phyloP scores from a whole-genome alignment of 1,139 yeast genomes.

The Blastobotrys aristatus region DNA sequence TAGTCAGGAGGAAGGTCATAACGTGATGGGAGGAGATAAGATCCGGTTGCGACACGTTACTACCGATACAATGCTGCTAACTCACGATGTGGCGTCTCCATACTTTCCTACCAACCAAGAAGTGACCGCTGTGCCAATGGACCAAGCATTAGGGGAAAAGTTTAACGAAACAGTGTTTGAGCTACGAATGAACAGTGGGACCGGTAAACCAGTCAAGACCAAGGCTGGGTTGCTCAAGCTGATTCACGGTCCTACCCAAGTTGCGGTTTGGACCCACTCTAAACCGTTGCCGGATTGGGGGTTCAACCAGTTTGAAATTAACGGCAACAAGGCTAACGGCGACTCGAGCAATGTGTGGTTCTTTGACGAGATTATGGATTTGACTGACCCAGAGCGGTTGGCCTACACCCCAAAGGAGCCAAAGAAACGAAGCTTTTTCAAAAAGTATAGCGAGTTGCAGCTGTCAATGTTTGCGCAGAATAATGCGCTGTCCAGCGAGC shows the following conservation, averaged over 20 bases:
- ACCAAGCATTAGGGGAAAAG: conserved; percentile 50
- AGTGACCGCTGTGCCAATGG: conserved; percentile 66
- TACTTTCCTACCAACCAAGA: conserved; percentile 86
- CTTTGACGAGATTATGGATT: conserved; percentile 64
- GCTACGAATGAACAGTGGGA: conserved; percentile 56
- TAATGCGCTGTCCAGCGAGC: conserved; percentile 78
- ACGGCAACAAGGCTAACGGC: conserved; percentile 79
- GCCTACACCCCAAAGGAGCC: conserved; percentile 47
- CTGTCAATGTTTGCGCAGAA: conserved; percentile 86
- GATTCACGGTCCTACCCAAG: conserved; percentile 79
- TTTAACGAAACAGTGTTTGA: conserved; percentile 77
- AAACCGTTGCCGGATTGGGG: conserved; percentile 96
- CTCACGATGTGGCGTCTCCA: conserved; percentile 99
- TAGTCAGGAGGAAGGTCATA: conserved; percentile 41
- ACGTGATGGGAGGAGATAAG: conserved; percentile 56
- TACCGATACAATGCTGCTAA: conserved; percentile 70
- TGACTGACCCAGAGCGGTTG: conserved; percentile 56
- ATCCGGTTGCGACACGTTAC: conserved; percentile 77
- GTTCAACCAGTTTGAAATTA: conserved; percentile 83
- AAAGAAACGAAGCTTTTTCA: conserved; percentile 66
- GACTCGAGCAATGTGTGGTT: conserved; percentile 71
- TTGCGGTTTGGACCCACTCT: conserved; percentile 92
- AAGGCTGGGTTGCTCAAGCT: conserved; percentile 64
- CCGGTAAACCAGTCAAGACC: conserved; percentile 56
- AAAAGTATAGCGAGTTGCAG: conserved; percentile 89